Evolutionary conservation across 1,139 yeast genomes (phyloP), one percentile per base, ranked within the genome.

Genomic region (Kluyveromyces marxianus): DNA sequence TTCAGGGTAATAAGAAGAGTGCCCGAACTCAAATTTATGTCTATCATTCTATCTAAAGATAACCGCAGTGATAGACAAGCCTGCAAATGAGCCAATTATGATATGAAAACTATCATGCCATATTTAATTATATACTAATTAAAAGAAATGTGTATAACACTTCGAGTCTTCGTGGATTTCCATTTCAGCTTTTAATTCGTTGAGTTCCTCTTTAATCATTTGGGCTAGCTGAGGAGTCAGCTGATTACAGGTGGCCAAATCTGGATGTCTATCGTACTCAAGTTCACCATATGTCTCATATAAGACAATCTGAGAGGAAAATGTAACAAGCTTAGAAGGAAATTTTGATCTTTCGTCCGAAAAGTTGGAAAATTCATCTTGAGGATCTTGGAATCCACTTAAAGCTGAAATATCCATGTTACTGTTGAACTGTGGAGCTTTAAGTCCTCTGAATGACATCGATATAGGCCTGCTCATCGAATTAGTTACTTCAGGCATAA

Each of bases 211-310:
- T 67, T 82, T 84, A 59, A 92, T 88, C 67, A 81, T 81, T 65
- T 86, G 92, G 0, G 97, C 97, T 62, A 90, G 70, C 45, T 76
- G 71, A 4, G 97, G 97, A 1, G 96, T 90, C 65, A 90, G 72
- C 60, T 84, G 89, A 66, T 90, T 89, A 69, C 97, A 90, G 1
- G 97, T 89, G 4, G 96, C 95, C 38, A 83, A 74, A 54, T 89
- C 97, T 0, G 97, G 97, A 53, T 84, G 89, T 57, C 98, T 79
- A 63, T 92, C 97, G 63, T 92, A 92, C 55, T 87, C 96, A 21
- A 77, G 81, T 41, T 83, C 82, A 50, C 84, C 77, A 64, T 85
- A 89, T 0, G 97, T 92, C 52, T 89, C 96, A 65, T 83, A 92
- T 42, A 92, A 75, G 8, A 88, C 77, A 53, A 92, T 87, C 57